phyloP scores from a whole-genome alignment of 2,329 filamentous ascomycete species.

The Chalaropsis ovoidea region DNA sequence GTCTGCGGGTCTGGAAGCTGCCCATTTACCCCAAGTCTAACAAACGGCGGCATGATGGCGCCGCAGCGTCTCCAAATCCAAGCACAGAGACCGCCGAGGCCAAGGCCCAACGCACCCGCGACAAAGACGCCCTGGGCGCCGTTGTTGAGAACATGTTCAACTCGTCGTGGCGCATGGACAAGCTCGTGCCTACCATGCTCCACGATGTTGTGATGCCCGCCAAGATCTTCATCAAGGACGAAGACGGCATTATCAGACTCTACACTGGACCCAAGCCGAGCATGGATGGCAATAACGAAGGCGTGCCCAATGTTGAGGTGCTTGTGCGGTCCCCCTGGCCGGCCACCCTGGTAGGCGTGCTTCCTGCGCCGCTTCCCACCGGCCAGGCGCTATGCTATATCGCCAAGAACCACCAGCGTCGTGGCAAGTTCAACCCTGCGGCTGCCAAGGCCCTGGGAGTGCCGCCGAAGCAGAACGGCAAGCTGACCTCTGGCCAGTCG shows the following conservation, averaged over 20 bases:
- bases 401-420: slow-evolving; percentile 60
- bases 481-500: slow-evolving; percentile 52
- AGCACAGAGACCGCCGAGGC: slow-evolving; percentile 12
- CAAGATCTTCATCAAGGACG: slow-evolving; percentile 57
- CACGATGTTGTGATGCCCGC: slow-evolving; percentile 57
- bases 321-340: slow-evolving; percentile 72
- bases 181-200: slow-evolving; percentile 55
- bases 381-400: slow-evolving; percentile 74
- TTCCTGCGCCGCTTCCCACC: slow-evolving; percentile 60
- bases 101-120: slow-evolving; percentile 21
- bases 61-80: slow-evolving; percentile 18
- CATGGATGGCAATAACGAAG: slow-evolving; percentile 32
- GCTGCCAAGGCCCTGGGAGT: slow-evolving; percentile 58
- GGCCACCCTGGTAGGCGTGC: slow-evolving; percentile 48
- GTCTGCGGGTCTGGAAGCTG: slow-evolving; percentile 77
- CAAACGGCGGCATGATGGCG: slow-evolving; percentile 24
- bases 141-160: slow-evolving; percentile 32
- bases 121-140: slow-evolving; percentile 27
- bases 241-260: slow-evolving; percentile 52
- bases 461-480: slow-evolving; percentile 44
- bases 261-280: slow-evolving; percentile 58
- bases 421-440: slow-evolving; percentile 67
- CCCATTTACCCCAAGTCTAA: slow-evolving; percentile 40
- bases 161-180: slow-evolving; percentile 55
- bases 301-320: slow-evolving; percentile 54